Base-by-base conservation (phyloP, 2,329 filamentous ascomycete species). In the Basipetospora sp. region DNA sequence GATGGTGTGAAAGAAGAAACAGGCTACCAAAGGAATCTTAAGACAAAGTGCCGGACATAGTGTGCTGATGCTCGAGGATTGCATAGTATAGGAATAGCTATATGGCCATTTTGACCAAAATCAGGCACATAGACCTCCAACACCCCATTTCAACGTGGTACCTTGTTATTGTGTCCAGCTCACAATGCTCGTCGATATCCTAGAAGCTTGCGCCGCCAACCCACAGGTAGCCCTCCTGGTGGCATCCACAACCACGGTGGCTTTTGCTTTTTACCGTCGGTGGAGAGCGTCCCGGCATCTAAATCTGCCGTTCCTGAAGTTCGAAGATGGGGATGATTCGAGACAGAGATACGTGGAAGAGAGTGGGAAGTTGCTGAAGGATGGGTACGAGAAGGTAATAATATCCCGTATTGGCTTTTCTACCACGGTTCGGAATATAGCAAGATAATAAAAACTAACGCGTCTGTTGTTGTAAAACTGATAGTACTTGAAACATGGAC, bases 401-500 rank as follows among this genome's bases (percentile, higher is more conserved):
- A 11, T 11, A 8, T 13, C 25, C 25, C 25, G 25, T 13, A 8
- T 27, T 27, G 8, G 8, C 25, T 27, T 13, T 8, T 8, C 25
- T 27, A 8, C 25, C 25, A 27, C 13, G 13, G 25, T 27, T 27
- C 25, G 25, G 13, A 27, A 27, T 27, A 10, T 8, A 17, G 10
- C 14, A 36, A 16, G 22, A 3, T 6, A 18, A 8, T 5, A 36
- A 26, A 13, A 13, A 15, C 11, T n/a, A 19, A 13, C 18, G 17
- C n/a, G n/a, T n/a, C n/a, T n/a, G n/a, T n/a, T n/a, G n/a, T n/a
- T n/a, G n/a, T n/a, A n/a, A n/a, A n/a, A 26, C 9, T 27, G 3
- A 36, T 9, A 36, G 34, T 36, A 36, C 26, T 28, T 36, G 34
- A 36, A 36, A 36, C 34, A 36, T 36, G 34, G 22, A 20, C 22